Base-by-base conservation (phyloP, 257 asterid genomes). In the Solanum virginianum region DNA sequence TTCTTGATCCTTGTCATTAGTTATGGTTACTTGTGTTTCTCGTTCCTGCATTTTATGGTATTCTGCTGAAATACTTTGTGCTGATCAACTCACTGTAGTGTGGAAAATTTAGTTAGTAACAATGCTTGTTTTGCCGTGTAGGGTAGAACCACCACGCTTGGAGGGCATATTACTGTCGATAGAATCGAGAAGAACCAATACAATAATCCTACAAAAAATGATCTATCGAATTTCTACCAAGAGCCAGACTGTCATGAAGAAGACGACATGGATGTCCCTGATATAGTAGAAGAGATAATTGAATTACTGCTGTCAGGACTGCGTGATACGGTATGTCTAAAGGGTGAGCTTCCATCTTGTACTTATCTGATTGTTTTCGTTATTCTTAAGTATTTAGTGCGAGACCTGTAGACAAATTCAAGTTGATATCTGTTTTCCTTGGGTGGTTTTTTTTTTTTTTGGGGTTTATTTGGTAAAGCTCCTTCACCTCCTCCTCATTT, bases 221-320 rank as follows among this genome's bases (percentile, higher is more conserved):
- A 77, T 85, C 83, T 87, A 87, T 87, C 83, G 75, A 54, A 80
- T 81, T 85, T 59, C 65, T 62, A 87, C 87, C 88, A 90, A 87
- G 93, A 88, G 80, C 88, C 84, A 80, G 88, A 89, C 89, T 90
- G 80, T 88, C 84, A 77, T 41, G 89, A 91, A 86, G 98, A 95
- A 91, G 99, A 94, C 85, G 96, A 91, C 74, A 91, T 94, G 93
- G 99, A 93, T 89, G 94, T 97, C 85, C 99, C 98, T 83, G 99
- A 97, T 83, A 87, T 89, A 45, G 86, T 95, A 74, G 99, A 95
- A 93, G 98, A 97, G 86, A 89, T 94, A 62, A 93, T 95, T 54
- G 98, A 94, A 87, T 89, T 92, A 87, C 63, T 97, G 87, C 90
- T 92, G 80, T 91, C 96, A 84, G 98, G 97, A 84, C 89, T 97